Evolutionary conservation across 305 asterid species (phyloP), one percentile per base, ranked within the genome.

Genomic region (Rubia occidens): DNA sequence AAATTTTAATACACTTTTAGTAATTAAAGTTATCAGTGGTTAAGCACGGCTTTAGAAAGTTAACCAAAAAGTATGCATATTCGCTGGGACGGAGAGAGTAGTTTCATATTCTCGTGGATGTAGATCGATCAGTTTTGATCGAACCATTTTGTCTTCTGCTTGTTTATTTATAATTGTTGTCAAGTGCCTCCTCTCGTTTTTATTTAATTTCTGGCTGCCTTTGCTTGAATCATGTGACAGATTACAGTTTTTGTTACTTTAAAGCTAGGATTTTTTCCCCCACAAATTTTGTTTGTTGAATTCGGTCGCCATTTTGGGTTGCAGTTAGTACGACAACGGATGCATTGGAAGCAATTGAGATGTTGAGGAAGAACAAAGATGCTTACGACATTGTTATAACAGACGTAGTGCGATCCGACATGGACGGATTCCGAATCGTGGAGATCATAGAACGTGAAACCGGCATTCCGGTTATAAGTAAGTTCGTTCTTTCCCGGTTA

Each of bases 401-500:
- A 4, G 76, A 81, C 54, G 68, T 45, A 59, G 5, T 71, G 7
- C 47, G 76, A 63, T 73, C 78, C 26, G 80, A 75, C 24, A 70
- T 76, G 60, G 79, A 81, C 66, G 82, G 80, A 24, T 81, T 81
- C 47, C 13, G 67, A 67, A 71, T 81, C 14, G n/a, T 73, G 44
- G 77, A 81, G 56, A 68, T 69, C 64, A 71, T 75, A 37, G 66
- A 63, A 11, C 70, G 17, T 13, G 78, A 78, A 71, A 67, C 68
- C 51, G 73, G 66, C 69, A 75, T 75, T 67, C 85, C 84, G 7
- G 78, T 80, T 13, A 80, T 80, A 78, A 66, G 84, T 80, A 70
- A 75, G 78, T 3, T 37, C 40, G 40, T 37, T 37, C 40, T 37
- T 5, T 32, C 35, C 35, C 35, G 35, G 35, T 32, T 32, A 32